Base-by-base conservation (phyloP, 805 yeast species). In the Zygotorulaspora florentina region DNA sequence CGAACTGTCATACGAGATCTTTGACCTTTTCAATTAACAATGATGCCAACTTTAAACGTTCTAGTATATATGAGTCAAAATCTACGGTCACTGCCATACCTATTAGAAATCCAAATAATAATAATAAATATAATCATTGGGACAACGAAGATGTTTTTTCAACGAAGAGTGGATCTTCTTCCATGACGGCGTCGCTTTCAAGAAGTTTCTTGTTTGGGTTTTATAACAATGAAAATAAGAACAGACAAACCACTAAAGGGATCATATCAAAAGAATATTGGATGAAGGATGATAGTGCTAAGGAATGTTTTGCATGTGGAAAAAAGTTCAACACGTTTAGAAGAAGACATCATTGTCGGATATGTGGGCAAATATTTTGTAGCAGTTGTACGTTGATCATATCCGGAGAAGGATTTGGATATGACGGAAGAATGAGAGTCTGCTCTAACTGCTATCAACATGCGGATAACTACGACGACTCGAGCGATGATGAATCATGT, bases 361-460 rank as follows among this genome's bases (percentile, higher is more conserved):
- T 91, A 29, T 91, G 99, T 67, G 99, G 99, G 2, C 96, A 90
- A 64, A 90, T 91, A 40, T 91, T 90, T 60, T 91, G 99, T 65
- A 75, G 85, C 36, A 73, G 76, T 8, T 91, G 99, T 64, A 87
- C 96, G 0, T 68, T 77, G 2, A 76, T 88, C 57, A 68, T 87
- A 57, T 58, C 85, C 48, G 87, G 93, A 40, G 75, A 79, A 42
- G 73, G 73, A 62, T 73, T 87, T 71, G 76, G 81, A 34, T 72
- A 75, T 54, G 72, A 72, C 20, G 95, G 90, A 15, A 82, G 76
- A 59, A 76, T 85, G 75, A 69, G 96, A 47, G 87, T 85, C 1
- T 89, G 96, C 58, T 73, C 76, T 44, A 80, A 84, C 1, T 89
- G 97, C 61, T 75, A 73, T 39, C 72, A 73, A 20, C 72, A 79